A percentile compares a stretch with the other conserved stretches of the same genome.
Conservation (phyloP, 2,329 filamentous ascomycete species). For the Dactylellina parvicollis region DNA sequence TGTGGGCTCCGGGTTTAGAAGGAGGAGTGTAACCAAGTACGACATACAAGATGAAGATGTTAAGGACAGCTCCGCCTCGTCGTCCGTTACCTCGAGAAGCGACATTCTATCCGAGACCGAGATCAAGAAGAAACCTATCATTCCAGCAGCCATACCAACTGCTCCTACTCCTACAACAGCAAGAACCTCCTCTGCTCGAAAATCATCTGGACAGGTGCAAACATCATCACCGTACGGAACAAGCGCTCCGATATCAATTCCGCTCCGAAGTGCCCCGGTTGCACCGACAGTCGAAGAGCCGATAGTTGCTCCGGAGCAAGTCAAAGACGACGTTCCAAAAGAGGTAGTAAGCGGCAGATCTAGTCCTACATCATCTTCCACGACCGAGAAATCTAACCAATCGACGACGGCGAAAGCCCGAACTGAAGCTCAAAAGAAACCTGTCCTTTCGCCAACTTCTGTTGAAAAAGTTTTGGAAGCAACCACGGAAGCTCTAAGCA, state of each 20-base stretch:
- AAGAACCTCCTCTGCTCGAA: slow-evolving; percentile 8
- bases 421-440: slow-evolving; percentile 55
- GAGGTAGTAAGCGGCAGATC: slow-evolving; percentile 55
- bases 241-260: slow-evolving; percentile 47
- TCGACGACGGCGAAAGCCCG: slow-evolving; percentile 50
- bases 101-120: slow-evolving; percentile 29
- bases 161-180: slow-evolving; percentile 13
- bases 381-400: slow-evolving; percentile 55
- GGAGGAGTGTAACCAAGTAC: slow-evolving; percentile 52
- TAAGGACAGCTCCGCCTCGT: slow-evolving; percentile 54
- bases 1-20: slow-evolving; percentile 40
- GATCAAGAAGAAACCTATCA: slow-evolving; percentile 7
- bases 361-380: slow-evolving; percentile 54
- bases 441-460: slow-evolving; percentile 54
- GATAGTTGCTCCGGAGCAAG: slow-evolving; percentile 52
- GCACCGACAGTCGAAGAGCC: slow-evolving; percentile 38
- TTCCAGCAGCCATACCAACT: background rate
- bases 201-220: slow-evolving; percentile 17
- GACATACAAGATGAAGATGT: slow-evolving; percentile 53
- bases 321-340: slow-evolving; percentile 53
- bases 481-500: slow-evolving; percentile 54
- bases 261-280: slow-evolving; percentile 29
- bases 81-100: slow-evolving; percentile 50
- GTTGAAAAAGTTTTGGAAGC: slow-evolving; percentile 55
- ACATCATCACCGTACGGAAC: slow-evolving; percentile 46